phyloP scores from a whole-genome alignment of 495 filamentous ascomycete species.

The Parathielavia appendiculata region DNA sequence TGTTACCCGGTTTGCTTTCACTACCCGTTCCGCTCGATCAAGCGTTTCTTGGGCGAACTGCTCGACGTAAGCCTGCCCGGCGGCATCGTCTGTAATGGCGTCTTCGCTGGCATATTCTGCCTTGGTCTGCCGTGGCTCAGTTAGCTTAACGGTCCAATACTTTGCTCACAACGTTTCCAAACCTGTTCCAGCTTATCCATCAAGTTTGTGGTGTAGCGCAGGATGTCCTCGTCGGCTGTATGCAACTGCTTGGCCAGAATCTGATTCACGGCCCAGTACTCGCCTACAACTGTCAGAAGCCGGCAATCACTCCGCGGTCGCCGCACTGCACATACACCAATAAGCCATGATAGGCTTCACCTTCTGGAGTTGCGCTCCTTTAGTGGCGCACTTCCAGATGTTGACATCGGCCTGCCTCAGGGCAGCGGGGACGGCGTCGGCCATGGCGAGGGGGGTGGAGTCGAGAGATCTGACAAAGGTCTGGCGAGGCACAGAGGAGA shows the following conservation, averaged over 20 bases:
- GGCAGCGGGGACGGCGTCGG: slow-evolving; percentile 64
- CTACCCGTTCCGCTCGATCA: slow-evolving; percentile 69
- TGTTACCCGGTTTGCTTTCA: slow-evolving; percentile 79
- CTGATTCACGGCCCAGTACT: slow-evolving; percentile 89
- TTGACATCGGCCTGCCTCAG: slow-evolving; percentile 72
- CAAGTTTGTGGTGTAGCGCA: slow-evolving; percentile 69
- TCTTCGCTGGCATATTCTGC: slow-evolving; percentile 45
- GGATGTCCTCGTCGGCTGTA: slow-evolving; percentile 64
- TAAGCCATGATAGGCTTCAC: slow-evolving; percentile 84
- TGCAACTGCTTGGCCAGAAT: slow-evolving; percentile 79
- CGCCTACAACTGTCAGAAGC: slow-evolving; percentile 51
- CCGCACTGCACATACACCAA: slow-evolving; percentile 66
- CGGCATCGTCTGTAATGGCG: slow-evolving; percentile 74
- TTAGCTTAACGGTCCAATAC: background rate
- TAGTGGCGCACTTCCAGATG: slow-evolving; percentile 62
- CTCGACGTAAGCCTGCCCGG: slow-evolving; percentile 85
- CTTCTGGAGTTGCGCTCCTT: slow-evolving; percentile 78
- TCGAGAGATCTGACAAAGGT: no score
- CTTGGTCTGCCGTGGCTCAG: slow-evolving; percentile 53
- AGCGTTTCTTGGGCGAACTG: slow-evolving; percentile 90
- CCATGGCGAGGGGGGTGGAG: slow-evolving; percentile 48
- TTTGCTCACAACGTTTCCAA: slow-evolving; percentile 16
- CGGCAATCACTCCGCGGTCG: background rate
- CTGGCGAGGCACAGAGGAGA: background rate
- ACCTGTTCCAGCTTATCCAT: slow-evolving; percentile 92